Base-by-base conservation (phyloP, 1,139 yeast species). In the Spencermartinsiella ligniputridi region DNA sequence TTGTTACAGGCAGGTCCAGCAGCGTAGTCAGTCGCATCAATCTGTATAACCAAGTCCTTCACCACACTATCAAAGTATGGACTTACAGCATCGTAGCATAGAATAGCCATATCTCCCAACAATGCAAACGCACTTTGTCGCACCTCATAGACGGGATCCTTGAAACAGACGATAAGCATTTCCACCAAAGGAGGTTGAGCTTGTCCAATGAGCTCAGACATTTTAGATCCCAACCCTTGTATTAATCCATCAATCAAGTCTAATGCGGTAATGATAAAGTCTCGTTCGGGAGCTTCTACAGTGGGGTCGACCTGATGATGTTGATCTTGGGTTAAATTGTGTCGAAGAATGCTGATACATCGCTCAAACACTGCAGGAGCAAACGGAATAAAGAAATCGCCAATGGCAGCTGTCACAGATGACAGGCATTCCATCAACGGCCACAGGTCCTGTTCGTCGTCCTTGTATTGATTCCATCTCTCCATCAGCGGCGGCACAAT, bases 401-500 rank as follows among this genome's bases (percentile, higher is more conserved):
- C 92, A 49, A 90, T 68, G 1, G 90, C 78, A 1, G 96, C 90
- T 15, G 97, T 95, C 37, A 92, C 84, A 9, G 90, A 80, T 3
- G 97, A 87, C 76, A 92, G 76, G 65, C 97, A 90, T 63, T 92
- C 97, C 50, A 92, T 70, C 51, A 92, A 71, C 9, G 97, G 95
- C 92, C 97, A 88, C 52, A 92, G 67, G 51, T 81, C 96, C 41
- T 78, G 76, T 63, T 90, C 97, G 43, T 80, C 79, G 61, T 92
- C 96, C 18, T 71, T 69, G 45, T 89, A 67, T 35, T 67, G 60
- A 49, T 81, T 78, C 97, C 97, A 92, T 64, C 85, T 85, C 16
- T 67, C 72, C 48, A 90, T 76, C 46, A 92, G 71, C 21, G 96
- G 95, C 3, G 96, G 96, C 54, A 92, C 69, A 30, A 92, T 68